Evolutionary conservation across 2,329 filamentous ascomycete species (phyloP), one percentile per base, ranked within the genome.

Genomic region (Fusarium sp.): DNA sequence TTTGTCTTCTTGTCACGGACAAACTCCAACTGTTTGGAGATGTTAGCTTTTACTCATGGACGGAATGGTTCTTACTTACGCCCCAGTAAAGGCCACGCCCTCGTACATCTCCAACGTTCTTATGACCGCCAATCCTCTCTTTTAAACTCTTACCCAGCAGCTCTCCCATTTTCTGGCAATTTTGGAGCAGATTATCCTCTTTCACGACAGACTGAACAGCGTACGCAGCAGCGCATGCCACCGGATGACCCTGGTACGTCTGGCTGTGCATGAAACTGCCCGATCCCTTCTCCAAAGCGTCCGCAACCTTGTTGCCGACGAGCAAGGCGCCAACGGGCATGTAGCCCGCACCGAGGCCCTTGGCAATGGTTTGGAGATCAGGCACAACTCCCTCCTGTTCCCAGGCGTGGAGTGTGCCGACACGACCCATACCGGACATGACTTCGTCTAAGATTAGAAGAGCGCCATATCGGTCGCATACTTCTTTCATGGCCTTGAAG

Each of bases 381-480:
- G 92, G 92, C 0, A 77, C 69, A 0, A 86, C 72, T 4, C 13
- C 84, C 83, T 92, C 88, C 50, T 91, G 86, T 72, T 93, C 85
- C 87, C 89, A 93, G 2, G 90, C 89, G 81, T 93, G 88, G 71
- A 93, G 78, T 2, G 85, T 89, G 0, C 90, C 91, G 0, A 85
- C 87, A 3, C 91, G 86, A 1, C 91, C 91, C 81, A 89, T 89
- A 10, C 91, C 91, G 50, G 88, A 92, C 92, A 95, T 94, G 70
- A 95, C 87, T 79, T 90, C 87, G 66, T 90, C 89, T 2, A 89
- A 71, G 20, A 89, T 84, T 2, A 91, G 81, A 5, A 92, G 83
- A 0, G 87, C 86, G 0, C 87, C 89, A 67, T 91, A 81, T 27
- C 85, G 85, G 22, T 88, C 84, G 74, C 90, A 92, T 0, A 92